These are phyloP conservation scores for Dendrocalamus latiflorus DNA, from an alignment of 202 grass and related monocot species.

Conservation along the genomic window DNA sequence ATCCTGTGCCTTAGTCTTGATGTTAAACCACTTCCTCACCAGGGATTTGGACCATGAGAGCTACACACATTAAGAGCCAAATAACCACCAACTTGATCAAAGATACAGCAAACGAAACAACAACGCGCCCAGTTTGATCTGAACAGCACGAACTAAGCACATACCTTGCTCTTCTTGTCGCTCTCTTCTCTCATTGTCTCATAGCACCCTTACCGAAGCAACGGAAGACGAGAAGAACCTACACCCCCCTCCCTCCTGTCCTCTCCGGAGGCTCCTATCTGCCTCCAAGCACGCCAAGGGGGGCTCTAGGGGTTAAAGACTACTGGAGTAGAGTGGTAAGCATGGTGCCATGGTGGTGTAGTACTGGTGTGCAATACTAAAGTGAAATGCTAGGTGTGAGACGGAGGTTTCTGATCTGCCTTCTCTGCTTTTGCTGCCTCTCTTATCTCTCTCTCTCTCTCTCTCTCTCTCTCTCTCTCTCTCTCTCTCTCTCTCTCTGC, in stretches of 20 bases:
- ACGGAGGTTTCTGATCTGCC: background rate
- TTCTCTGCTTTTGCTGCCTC: slow-evolving; percentile 21
- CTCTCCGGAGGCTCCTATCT: background rate
- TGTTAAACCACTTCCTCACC: slow-evolving; percentile 94
- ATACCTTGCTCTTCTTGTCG: slow-evolving; percentile 87
- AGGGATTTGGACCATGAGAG: slow-evolving; percentile 94
- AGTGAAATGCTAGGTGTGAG: background rate
- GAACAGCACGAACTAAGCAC: background rate
- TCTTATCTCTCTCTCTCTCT: slow-evolving; percentile 33
- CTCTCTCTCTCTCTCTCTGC: background rate
- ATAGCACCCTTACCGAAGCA: slow-evolving; percentile 23
- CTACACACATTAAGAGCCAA: slow-evolving; percentile 34
- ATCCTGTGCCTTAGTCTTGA: slow-evolving; percentile 76
- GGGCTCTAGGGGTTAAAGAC: too few relatives aligned
- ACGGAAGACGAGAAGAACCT: too few relatives aligned
- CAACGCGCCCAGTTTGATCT: background rate
- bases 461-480: too few relatives aligned
- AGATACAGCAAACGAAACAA: slow-evolving; percentile 1
- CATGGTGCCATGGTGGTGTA: background rate
- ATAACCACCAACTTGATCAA: slow-evolving; percentile 18
- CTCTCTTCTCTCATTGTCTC: slow-evolving; percentile 85
- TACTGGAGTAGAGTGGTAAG: too few relatives aligned
- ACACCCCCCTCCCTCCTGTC: too few relatives aligned
- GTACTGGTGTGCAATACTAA: slow-evolving; percentile 8
- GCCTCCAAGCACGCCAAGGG: background rate